A percentile compares a stretch with the other conserved stretches of the same genome.
phyloP scores from a whole-genome alignment of 1,284 basidiomycete genomes.

The Ceraceosorus guamensis region DNA sequence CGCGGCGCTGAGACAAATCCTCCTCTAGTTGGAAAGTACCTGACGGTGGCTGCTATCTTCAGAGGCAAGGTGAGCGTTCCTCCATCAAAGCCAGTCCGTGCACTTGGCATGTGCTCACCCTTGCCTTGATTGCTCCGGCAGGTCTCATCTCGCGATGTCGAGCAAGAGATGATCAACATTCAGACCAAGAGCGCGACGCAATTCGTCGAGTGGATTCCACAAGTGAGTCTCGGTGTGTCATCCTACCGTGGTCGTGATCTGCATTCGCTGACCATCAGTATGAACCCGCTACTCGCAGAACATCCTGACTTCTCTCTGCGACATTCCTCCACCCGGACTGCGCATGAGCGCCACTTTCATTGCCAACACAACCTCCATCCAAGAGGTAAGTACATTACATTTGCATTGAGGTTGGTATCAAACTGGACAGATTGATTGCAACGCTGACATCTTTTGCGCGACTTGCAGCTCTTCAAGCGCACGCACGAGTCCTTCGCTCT shows the following conservation, averaged over 20 bases:
- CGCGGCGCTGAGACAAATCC: constrained; percentile 49
- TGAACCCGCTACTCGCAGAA: constrained; percentile 24
- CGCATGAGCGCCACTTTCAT: constrained; percentile 49
- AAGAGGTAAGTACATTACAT: constrained; percentile 20
- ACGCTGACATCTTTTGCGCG: background rate
- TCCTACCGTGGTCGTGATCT: no score
- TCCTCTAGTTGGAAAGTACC: constrained; percentile 51
- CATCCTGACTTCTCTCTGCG: constrained; percentile 46
- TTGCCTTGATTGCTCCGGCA: background rate
- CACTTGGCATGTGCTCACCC: background rate
- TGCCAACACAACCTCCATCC: constrained; percentile 48
- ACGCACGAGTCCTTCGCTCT: constrained; percentile 48
- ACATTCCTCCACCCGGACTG: constrained; percentile 44
- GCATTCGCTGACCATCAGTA: no score
- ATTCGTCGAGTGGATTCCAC: constrained; percentile 49
- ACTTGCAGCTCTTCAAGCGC: constrained; percentile 52
- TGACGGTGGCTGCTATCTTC: constrained; percentile 50
- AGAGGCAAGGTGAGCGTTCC: constrained; percentile 31
- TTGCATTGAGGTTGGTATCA: background rate
- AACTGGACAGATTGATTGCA: background rate
- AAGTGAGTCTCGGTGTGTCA: background rate
- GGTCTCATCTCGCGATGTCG: constrained; percentile 51
- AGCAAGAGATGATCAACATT: constrained; percentile 45
- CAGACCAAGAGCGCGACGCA: constrained; percentile 43
- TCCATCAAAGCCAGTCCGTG: no score